Percentiles rank a stretch among this genome's conserved stretches.
phyloP scores from a whole-genome alignment of 139 green algal species.

The Gonium pectorale region DNA sequence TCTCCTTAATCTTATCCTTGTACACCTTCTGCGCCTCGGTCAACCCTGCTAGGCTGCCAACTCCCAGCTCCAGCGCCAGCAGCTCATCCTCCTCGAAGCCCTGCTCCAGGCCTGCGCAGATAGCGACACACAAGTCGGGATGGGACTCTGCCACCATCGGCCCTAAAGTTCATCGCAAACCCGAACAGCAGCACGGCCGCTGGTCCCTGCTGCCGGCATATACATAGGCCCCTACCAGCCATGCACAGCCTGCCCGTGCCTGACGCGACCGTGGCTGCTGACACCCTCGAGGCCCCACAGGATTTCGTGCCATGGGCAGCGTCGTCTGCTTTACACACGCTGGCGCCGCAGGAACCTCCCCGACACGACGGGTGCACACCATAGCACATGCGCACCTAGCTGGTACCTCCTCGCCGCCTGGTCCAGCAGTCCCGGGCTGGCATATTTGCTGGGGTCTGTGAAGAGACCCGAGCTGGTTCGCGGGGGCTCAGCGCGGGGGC shows the following conservation, averaged over 20 bases:
- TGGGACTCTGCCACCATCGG: too few species aligned
- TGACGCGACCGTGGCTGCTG: too few species aligned
- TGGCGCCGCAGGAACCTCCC: too few species aligned
- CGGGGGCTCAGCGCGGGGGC: slow-evolving; percentile 11
- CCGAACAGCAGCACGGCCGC: too few species aligned
- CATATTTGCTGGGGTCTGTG: slow-evolving; percentile 38
- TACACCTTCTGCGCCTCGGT: slow-evolving; percentile 75
- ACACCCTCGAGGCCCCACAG: too few species aligned
- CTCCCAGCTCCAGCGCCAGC: slow-evolving; percentile 77
- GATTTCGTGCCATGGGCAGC: too few species aligned
- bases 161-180: too few species aligned
- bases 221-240: too few species aligned
- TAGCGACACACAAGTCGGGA: too few species aligned
- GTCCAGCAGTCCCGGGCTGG: slow-evolving; percentile 42
- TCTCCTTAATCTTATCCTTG: slow-evolving; percentile 82
- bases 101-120: slow-evolving; percentile 65
- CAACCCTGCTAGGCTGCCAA: slow-evolving; percentile 45
- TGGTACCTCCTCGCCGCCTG: slow-evolving; percentile 50
- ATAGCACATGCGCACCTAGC: not conserved
- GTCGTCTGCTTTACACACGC: too few species aligned
- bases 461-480: not conserved
- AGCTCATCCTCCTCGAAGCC: slow-evolving; percentile 78
- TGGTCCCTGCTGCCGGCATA: too few species aligned
- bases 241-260: too few species aligned
- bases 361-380: not conserved